Percentiles rank a stretch among this genome's conserved stretches.
Conservation (phyloP, 2,329 filamentous ascomycete species). For the Madurella mycetomatis region DNA sequence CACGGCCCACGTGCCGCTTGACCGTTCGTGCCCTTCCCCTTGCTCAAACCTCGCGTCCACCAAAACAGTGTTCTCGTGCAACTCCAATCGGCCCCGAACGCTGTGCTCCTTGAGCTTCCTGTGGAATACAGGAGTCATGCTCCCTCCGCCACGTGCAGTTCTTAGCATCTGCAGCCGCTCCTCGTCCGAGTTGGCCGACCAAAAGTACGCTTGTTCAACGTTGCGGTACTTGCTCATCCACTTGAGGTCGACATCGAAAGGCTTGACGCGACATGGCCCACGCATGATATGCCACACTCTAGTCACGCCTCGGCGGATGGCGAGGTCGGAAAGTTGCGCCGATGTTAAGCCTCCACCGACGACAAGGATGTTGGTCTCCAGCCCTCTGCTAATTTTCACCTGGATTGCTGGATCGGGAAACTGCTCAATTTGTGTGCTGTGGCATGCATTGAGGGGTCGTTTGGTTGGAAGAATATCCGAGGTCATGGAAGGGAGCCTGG, state of each 20-base stretch:
- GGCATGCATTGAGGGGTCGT: slow-evolving; percentile 46
- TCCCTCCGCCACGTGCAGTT: slow-evolving; percentile 68
- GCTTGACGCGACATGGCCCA: slow-evolving; percentile 57
- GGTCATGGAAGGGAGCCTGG: slow-evolving; percentile 21
- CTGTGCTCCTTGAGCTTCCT: slow-evolving; percentile 62
- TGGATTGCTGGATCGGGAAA: slow-evolving; percentile 53
- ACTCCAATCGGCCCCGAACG: slow-evolving; percentile 44
- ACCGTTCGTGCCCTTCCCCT: slow-evolving; percentile 25
- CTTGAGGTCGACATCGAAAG: slow-evolving; percentile 69
- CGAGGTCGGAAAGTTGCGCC: slow-evolving; percentile 66
- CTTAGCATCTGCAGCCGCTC: slow-evolving; percentile 63
- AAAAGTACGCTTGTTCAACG: slow-evolving; percentile 70
- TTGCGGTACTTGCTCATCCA: slow-evolving; percentile 86
- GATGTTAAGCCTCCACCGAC: slow-evolving; percentile 74
- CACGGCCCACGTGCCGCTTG: slow-evolving; percentile 36
- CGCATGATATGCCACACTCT: slow-evolving; percentile 70
- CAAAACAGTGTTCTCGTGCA: slow-evolving; percentile 57
- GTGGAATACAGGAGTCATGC: slow-evolving; percentile 64
- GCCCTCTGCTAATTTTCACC: slow-evolving; percentile 45
- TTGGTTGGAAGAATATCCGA: background rate
- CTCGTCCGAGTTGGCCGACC: slow-evolving; percentile 67
- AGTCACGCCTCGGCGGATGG: slow-evolving; percentile 58
- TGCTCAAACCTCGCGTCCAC: slow-evolving; percentile 44
- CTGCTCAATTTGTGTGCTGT: slow-evolving; percentile 59
- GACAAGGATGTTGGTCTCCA: slow-evolving; percentile 61